Evolutionary conservation across 495 filamentous ascomycete genomes (phyloP).

Genomic region (Achaetomiella virescens): DNA sequence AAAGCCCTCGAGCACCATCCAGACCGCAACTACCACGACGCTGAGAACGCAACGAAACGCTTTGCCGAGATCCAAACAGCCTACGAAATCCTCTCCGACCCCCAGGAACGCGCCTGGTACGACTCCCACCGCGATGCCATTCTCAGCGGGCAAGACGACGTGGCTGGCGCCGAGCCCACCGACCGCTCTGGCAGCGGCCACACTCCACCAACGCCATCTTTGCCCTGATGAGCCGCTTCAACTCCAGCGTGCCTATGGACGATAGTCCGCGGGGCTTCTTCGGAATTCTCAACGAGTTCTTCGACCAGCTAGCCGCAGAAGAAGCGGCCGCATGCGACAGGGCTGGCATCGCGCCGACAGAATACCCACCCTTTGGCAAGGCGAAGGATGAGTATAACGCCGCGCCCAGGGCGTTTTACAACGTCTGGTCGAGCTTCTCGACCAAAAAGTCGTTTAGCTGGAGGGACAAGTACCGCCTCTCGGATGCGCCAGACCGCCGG

Average conservation of each 20-base stretch:
- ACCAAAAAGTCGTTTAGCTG: slow-evolving; percentile 84
- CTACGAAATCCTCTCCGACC: slow-evolving; percentile 91
- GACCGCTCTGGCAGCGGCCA: slow-evolving; percentile 60
- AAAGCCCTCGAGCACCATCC: slow-evolving; percentile 93
- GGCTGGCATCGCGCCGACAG: slow-evolving; percentile 46
- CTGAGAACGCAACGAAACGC: slow-evolving; percentile 69
- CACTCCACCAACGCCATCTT: slow-evolving; percentile 75
- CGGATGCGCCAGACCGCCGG: slow-evolving; percentile 81
- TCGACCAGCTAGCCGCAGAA: slow-evolving; percentile 73
- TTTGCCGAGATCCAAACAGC: slow-evolving; percentile 92
- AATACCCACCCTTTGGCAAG: slow-evolving; percentile 78
- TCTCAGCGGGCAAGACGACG: slow-evolving; percentile 54
- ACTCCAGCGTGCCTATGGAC: slow-evolving; percentile 66
- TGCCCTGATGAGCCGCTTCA: slow-evolving; percentile 67
- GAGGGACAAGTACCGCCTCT: slow-evolving; percentile 74
- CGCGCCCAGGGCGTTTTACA: slow-evolving; percentile 75
- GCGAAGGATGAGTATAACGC: slow-evolving; percentile 60
- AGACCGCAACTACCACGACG: slow-evolving; percentile 86
- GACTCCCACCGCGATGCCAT: slow-evolving; percentile 88
- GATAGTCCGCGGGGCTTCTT: slow-evolving; percentile 79
- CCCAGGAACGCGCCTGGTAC: slow-evolving; percentile 96
- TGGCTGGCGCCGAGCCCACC: slow-evolving; percentile 35
- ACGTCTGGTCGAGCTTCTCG: slow-evolving; percentile 70
- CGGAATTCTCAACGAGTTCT: slow-evolving; percentile 63
- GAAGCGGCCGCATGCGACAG: slow-evolving; percentile 67